Evolutionary conservation across 106 monocot genomes (phyloP), one percentile per base, ranked within the genome.

Genomic region (Dendrobium catenatum): DNA sequence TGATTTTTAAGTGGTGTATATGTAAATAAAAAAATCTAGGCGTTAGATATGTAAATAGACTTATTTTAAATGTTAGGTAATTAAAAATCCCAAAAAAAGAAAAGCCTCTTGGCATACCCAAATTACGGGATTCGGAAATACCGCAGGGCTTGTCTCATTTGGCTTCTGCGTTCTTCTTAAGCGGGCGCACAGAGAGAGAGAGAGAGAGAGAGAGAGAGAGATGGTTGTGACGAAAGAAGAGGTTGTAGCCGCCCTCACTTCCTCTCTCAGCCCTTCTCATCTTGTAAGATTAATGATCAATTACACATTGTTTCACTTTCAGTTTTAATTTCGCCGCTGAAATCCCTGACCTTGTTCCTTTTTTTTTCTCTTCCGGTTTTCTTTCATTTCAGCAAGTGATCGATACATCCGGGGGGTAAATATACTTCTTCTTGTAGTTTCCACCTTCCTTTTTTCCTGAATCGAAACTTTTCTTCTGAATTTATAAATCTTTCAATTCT

Each of bases 381-480:
- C 20, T 74, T 56, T 55, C 1, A 44, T 68, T 78, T n/a, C 89
- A 94, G 96, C 85, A 84, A 82, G 94, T 97, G 16, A 66, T 91
- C 51, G 97, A 97, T 42, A 97, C 92, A 11, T 97, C 94, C 18
- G 92, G 96, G 80, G 96, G 94, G 96, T 97, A 83, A 91, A 4
- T 18, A 41, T 49, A 15, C 40, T 37, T 68, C 66, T 33, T 40
- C 27, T 49, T 40, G 70, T 33, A 0, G 61, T 59, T 55, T 6
- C 19, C 54, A 17, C 8, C 6, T 37, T 6, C 68, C 83, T 5
- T 20, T 33, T 56, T 26, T 18, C 56, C 31, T 68, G 13, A 51
- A 6, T 41, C 33, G 46, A 66, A 42, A 33, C 42, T 31, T 47
- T 42, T 59, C 42, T 51, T 31, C 19, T 59, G 18, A n/a, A 26